Evolutionary conservation across 768 basidiomycete genomes (phyloP).

Genomic region (Leccinum longicurvipes): DNA sequence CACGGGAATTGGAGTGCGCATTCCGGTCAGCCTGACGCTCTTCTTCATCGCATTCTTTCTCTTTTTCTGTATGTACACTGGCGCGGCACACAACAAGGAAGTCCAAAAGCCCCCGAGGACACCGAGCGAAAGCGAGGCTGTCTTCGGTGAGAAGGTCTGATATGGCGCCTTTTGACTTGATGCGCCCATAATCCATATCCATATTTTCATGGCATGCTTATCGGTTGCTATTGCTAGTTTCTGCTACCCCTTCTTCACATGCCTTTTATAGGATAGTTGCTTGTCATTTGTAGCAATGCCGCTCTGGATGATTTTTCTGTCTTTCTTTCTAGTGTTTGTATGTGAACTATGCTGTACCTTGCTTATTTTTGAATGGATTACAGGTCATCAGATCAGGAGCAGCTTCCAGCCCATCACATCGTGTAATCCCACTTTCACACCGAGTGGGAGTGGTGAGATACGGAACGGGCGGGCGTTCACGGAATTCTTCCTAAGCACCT

Average conservation of each 20-base stretch:
- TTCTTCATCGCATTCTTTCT: slow-evolving; percentile 21
- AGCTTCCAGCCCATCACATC: no score
- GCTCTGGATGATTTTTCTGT: neutral
- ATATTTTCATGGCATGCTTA: neutral
- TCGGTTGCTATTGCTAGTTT: neutral
- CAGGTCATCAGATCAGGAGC: neutral
- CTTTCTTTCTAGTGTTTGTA: neutral
- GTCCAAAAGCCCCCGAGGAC: neutral
- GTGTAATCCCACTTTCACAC: no score
- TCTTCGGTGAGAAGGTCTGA: slow-evolving; percentile 3
- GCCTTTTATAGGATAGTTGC: neutral
- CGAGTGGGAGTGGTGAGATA: no score
- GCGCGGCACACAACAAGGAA: slow-evolving; percentile 19
- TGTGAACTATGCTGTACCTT: slow-evolving; percentile 1
- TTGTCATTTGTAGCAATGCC: neutral
- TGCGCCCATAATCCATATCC: neutral
- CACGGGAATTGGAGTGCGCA: slow-evolving; percentile 24
- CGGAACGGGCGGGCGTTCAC: neutral
- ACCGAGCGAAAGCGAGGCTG: neutral
- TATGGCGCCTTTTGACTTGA: neutral
- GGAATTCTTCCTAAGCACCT: no score
- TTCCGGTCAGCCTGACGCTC: slow-evolving; percentile 26
- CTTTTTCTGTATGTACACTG: slow-evolving; percentile 30
- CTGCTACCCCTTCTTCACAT: neutral
- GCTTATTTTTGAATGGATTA: slow-evolving; percentile 4